These are phyloP conservation scores for Pyrenophora teres DNA, from an alignment of 2,329 filamentous ascomycete species.

Conservation along the genomic window DNA sequence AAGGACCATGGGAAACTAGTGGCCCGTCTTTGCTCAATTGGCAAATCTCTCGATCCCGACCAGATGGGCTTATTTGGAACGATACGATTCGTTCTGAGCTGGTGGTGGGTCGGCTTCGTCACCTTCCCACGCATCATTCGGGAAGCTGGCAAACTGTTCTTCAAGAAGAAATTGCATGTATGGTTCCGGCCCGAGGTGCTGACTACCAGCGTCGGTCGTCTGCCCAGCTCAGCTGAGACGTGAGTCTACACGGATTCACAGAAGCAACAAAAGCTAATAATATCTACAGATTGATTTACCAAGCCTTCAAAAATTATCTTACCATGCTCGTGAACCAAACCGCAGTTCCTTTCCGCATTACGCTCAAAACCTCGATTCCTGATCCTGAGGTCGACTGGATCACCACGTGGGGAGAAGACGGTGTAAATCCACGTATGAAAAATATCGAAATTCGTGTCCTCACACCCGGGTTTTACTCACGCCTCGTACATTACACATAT, in stretches of 20 bases:
- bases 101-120: conserved; percentile 71
- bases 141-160: conserved; percentile 64
- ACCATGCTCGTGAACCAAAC: conserved; percentile 56
- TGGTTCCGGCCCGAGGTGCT: conserved; percentile 69
- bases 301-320: conserved; percentile 49
- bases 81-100: conserved; percentile 56
- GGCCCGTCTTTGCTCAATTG: conserved; percentile 62
- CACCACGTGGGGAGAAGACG: conserved; percentile 25
- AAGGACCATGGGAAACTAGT: conserved; percentile 65
- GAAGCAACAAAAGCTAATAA: conserved; percentile 19
- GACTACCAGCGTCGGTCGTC: conserved; percentile 59
- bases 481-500: conserved; percentile 67
- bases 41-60: conserved; percentile 56
- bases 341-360: conserved; percentile 54
- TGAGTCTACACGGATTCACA: conserved; percentile 13
- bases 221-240: conserved; percentile 58
- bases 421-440: conserved; percentile 23
- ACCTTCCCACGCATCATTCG: conserved; percentile 69
- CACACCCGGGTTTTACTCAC: conserved; percentile 69
- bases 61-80: conserved; percentile 53
- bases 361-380: conserved; percentile 59
- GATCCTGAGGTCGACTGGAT: conserved; percentile 23
- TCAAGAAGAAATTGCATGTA: conserved; percentile 62
- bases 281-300: conserved; percentile 37
- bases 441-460: conserved; percentile 63